Evolutionary conservation across 495 filamentous ascomycete species (phyloP), one percentile per base, ranked within the genome.

Genomic region (Penicillium longicatenatum): DNA sequence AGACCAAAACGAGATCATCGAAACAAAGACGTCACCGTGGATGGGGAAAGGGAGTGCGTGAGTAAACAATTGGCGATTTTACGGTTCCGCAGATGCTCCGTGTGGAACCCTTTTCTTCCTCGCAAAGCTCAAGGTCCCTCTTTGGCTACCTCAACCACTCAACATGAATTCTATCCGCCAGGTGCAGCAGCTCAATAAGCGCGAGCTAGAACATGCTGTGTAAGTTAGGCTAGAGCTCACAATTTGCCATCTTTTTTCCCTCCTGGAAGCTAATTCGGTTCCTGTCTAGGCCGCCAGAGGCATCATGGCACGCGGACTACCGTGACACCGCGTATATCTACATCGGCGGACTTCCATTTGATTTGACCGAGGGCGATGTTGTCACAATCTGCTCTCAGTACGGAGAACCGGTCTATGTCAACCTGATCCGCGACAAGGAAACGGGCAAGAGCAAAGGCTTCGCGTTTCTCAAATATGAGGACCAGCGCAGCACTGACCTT

Each of bases 241-340:
- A 39, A 21, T 16, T 48, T 30, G n/a, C n/a, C 51, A 19, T 39
- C 20, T 48, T 33, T 60, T 39, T 29, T 49, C 29, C 43, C 12
- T 35, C 35, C 30, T 57, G 26, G n/a, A 20, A 20, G 52, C 59
- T 69, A 47, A 67, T 43, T 48, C 51, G 39, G 55, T 45, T 49
- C 17, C 30, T 30, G 26, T 60, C 43, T 52, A 90, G 87, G 51
- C 75, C 89, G 16, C 86, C 90, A 33, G 83, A 90, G 72, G 94
- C 89, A 47, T 98, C 95, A 57, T 99, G 94, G 94, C 94, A 99
- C 72, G 85, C 88, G 66, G 94, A 99, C 77, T 98, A 96, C 74
- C 88, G 90, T 71, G 93, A 97, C 78, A 97, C 95, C 12, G 94
- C 94, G 59, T 99, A 93, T 73, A 80, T 99, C 69, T 94, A 94